Evolutionary conservation across 495 filamentous ascomycete species (phyloP), one percentile per base, ranked within the genome.

Genomic region (Annulohypoxylon nitens): DNA sequence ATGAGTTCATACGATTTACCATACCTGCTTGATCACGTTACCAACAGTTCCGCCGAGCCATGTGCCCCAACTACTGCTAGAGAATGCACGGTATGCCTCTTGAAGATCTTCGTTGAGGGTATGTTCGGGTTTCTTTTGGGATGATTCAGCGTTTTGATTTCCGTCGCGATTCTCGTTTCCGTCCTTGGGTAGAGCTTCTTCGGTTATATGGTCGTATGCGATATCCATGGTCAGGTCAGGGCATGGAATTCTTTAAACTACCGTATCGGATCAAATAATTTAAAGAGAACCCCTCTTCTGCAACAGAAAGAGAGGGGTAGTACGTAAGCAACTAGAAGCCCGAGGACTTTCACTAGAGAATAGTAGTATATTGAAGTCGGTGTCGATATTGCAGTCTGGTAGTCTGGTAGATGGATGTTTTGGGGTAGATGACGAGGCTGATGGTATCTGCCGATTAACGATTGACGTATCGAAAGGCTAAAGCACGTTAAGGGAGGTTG

Each of bases 121-220:
- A 57, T 86, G 73, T 75, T 83, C 85, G 65, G 80, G 78, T 61
- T 88, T 83, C 73, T 88, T 83, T 0, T 61, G 48, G 11, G 76
- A 71, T 5, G 75, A 73, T 26, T 74, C 63, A 4, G 61, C 75
- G 48, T 71, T 66, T 34, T 77, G 62, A 50, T 69, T 78, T 50
- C 65, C 60, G 47, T 81, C 76, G 61, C 83, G 86, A 55, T 83
- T 84, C 50, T 81, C 77, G 30, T 80, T 77, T 62, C 84, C 80
- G 51, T 91, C 87, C 47, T 92, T 88, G 23, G 87, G 85, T 70
- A 93, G 84, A 61, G 88, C 86, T 78, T 95, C 91, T 83, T 97
- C 94, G 77, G 93, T 91, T 75, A 99, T 97, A 80, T 97, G 94
- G 78, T 99, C 96, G 87, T 98, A 99, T 43, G 96, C 94, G 75